Evolutionary conservation across 805 yeast genomes (phyloP), one percentile per base, ranked within the genome.

Genomic region (Yarrowia sp.): DNA sequence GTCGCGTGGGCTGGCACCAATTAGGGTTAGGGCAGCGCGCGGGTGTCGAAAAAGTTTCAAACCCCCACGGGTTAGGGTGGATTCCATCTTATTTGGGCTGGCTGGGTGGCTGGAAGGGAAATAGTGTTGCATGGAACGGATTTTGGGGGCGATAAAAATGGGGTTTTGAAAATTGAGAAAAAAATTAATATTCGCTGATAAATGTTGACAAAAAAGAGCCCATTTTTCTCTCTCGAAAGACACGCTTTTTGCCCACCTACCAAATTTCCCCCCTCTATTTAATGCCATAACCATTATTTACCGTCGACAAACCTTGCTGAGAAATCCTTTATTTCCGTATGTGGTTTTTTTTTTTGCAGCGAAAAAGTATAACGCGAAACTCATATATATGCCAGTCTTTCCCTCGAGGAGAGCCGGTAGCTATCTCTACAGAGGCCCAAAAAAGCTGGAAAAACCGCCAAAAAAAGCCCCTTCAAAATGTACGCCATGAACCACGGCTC

Each of bases 401-500:
- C 44, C 17, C 54, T 16, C 36, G 49, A 14, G 32, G 19, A 22
- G 11, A n/a, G n/a, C n/a, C n/a, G n/a, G n/a, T n/a, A n/a, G n/a
- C n/a, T n/a, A n/a, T n/a, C n/a, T n/a, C n/a, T n/a, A n/a, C n/a
- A n/a, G n/a, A n/a, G n/a, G n/a, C n/a, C n/a, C n/a, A n/a, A n/a
- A n/a, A n/a, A n/a, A n/a, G n/a, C n/a, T n/a, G n/a, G n/a, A n/a
- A n/a, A n/a, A n/a, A n/a, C n/a, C n/a, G n/a, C n/a, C n/a, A n/a
- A n/a, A n/a, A n/a, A n/a, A 2, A 6, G 4, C 24, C 8, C 2
- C n/a, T 2, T 11, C 40, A 54, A n/a, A 22, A 54, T 54, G 61
- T 54, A 36, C 35, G 17, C 61, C 2, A 54, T 54, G 61, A 54
- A 54, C 35, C 61, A 54, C 33, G 61, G 61, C 26, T 35, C 61